These are phyloP conservation scores for Coniochaeta ligniaria DNA, from an alignment of 2,329 filamentous ascomycete species.

Conservation along the genomic window DNA sequence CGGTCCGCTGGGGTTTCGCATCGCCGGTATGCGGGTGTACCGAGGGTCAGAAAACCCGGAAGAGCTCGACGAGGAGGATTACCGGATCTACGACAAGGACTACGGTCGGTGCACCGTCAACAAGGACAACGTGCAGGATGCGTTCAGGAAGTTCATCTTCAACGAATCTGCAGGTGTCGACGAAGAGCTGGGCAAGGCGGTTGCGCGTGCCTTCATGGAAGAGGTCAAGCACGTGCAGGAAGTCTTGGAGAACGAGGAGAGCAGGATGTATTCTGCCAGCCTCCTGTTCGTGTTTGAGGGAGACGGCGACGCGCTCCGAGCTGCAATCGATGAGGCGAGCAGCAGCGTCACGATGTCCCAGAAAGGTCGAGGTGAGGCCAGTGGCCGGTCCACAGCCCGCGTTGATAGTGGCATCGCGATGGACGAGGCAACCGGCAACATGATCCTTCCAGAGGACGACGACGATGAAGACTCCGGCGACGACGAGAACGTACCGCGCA, in stretches of 20 bases:
- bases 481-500: slow-evolving; percentile 53
- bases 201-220: slow-evolving; percentile 45
- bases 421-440: slow-evolving; percentile 33
- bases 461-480: slow-evolving; percentile 41
- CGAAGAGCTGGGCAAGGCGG: slow-evolving; percentile 45
- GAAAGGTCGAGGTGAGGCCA: slow-evolving; percentile 29
- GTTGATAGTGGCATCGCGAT: slow-evolving; percentile 50
- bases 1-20: slow-evolving; percentile 51
- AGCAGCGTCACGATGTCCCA: slow-evolving; percentile 44
- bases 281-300: slow-evolving; percentile 60
- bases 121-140: slow-evolving; percentile 44
- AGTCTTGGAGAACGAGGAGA: slow-evolving; percentile 48
- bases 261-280: slow-evolving; percentile 57
- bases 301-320: slow-evolving; percentile 46
- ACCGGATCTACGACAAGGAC: slow-evolving; percentile 56
- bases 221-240: slow-evolving; percentile 47
- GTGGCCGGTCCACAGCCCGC: slow-evolving; percentile 31
- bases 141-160: slow-evolving; percentile 52
- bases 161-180: slow-evolving; percentile 51
- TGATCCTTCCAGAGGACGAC: slow-evolving; percentile 16
- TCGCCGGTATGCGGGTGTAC: slow-evolving; percentile 60
- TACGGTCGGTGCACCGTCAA: slow-evolving; percentile 49
- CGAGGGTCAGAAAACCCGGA: slow-evolving; percentile 44
- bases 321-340: slow-evolving; percentile 48
- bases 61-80: slow-evolving; percentile 46